Evolutionary conservation across 2,329 filamentous ascomycete species (phyloP).

Genomic region (Cercospora beticola): DNA sequence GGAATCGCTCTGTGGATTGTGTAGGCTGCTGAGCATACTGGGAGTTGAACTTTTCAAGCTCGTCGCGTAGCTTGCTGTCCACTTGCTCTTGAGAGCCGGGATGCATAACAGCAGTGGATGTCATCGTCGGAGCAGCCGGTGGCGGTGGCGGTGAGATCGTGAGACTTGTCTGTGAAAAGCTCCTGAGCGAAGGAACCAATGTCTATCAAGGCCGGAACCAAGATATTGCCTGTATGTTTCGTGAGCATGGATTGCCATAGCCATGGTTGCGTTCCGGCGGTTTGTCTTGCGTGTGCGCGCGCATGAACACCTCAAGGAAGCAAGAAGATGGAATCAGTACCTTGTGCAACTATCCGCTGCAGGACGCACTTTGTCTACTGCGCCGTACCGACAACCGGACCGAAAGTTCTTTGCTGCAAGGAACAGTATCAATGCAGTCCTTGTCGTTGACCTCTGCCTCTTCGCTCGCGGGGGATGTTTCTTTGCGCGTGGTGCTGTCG

Average conservation of each 20-base stretch:
- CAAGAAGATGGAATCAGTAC: constrained; percentile 27
- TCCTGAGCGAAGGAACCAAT: constrained; percentile 19
- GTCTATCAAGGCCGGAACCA: constrained; percentile 19
- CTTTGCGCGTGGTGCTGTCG: constrained; percentile 28
- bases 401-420: constrained; percentile 31
- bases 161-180: constrained; percentile 24
- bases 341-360: constrained; percentile 35
- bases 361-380: constrained; percentile 31
- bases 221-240: constrained; percentile 36
- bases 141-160: constrained; percentile 22
- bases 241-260: constrained; percentile 35
- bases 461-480: constrained; percentile 17
- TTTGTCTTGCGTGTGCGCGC: constrained; percentile 34
- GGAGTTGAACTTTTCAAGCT: constrained; percentile 46
- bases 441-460: constrained; percentile 31
- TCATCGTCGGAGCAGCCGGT: constrained; percentile 28
- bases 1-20: constrained; percentile 36
- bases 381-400: constrained; percentile 20
- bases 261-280: constrained; percentile 27
- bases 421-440: constrained; percentile 25
- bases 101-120: constrained; percentile 29
- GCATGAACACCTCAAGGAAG: constrained; percentile 28
- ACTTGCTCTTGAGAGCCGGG: constrained; percentile 29
- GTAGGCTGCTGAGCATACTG: constrained; percentile 30
- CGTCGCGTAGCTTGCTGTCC: constrained; percentile 40